Evolutionary conservation across 2,329 filamentous ascomycete genomes (phyloP), one percentile per base, ranked within the genome.

Genomic region (Alternaria sp.): DNA sequence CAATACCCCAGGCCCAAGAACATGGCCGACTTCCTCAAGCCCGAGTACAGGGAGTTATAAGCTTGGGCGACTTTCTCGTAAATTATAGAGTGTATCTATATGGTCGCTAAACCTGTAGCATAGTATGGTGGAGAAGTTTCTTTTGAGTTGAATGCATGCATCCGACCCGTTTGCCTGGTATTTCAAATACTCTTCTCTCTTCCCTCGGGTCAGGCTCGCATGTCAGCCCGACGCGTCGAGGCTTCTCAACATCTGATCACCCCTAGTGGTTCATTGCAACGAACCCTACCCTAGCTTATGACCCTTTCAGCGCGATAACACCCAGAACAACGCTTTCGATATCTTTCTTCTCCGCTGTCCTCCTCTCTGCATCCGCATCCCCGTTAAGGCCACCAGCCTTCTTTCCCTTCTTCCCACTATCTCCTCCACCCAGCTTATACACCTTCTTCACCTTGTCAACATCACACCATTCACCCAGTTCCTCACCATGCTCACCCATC

Each of bases 21-120:
- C 75, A 95, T 98, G 81, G 93, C 93, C 83, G 92, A 99, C 87
- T 98, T 88, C 84, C 90, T 99, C 84, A 93, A 92, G 88, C 93
- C 94, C 66, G 90, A 97, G 81, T 99, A 98, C 88, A 89, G 90
- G 86, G 97, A 95, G 79, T 77, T 64, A 66, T 79, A 77, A 70
- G 66, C 50, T 51, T 62, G 47, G 40, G 19, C 40, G 63, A 32
- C 19, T 50, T 50, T 62, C 17, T 57, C 47, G 50, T 68, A 69
- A 67, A 70, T 59, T 67, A 54, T 61, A 65, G 52, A 59, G 64
- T 74, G 71, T 73, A 77, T 77, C 69, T 74, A 75, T 75, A 73
- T 59, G 67, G 64, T 66, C 44, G 61, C 67, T 50, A 59, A 68
- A 56, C 68, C 68, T 77, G 75, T 79, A 78, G 77, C 69, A 78